A percentile compares a stretch with the other conserved stretches of the same genome.
These are phyloP conservation scores for Phytophthora hybrid DNA, from an alignment of 352 stramenopile genomes.

Conservation along the genomic window DNA sequence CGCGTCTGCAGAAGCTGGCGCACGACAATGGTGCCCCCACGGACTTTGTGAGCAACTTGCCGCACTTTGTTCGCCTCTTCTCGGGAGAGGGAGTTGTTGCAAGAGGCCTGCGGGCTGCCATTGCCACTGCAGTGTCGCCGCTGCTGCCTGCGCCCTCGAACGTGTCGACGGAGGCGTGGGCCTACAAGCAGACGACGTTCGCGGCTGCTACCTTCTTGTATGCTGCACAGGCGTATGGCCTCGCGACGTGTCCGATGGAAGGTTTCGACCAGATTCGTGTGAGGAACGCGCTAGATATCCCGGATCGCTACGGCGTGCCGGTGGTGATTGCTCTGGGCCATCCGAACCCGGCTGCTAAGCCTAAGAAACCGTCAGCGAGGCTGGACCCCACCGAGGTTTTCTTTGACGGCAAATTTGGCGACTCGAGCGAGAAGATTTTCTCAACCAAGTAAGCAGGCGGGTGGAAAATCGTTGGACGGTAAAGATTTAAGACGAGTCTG, in stretches of 20 bases:
- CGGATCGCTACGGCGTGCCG: slow-evolving; percentile 78
- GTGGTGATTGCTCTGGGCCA: slow-evolving; percentile 82
- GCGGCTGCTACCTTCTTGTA: slow-evolving; percentile 77
- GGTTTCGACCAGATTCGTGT: slow-evolving; percentile 78
- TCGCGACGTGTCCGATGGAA: slow-evolving; percentile 84
- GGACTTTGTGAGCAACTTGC: slow-evolving; percentile 65
- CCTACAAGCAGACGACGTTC: slow-evolving; percentile 85
- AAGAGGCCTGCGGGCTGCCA: slow-evolving; percentile 55
- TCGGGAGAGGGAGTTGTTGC: slow-evolving; percentile 74
- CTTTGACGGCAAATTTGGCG: slow-evolving; percentile 87
- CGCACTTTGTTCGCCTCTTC: slow-evolving; percentile 72
- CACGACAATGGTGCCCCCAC: slow-evolving; percentile 57
- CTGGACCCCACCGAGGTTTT: slow-evolving; percentile 79
- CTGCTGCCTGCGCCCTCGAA: slow-evolving; percentile 65
- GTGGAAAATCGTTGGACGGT: background rate
- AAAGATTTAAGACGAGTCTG: background rate
- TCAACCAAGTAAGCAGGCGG: slow-evolving; percentile 30
- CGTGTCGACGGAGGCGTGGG: slow-evolving; percentile 78
- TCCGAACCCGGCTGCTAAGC: slow-evolving; percentile 36
- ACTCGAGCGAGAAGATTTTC: slow-evolving; percentile 71
- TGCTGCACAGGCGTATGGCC: slow-evolving; percentile 69
- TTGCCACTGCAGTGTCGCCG: slow-evolving; percentile 74
- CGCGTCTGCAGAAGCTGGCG: slow-evolving; percentile 74
- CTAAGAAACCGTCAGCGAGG: slow-evolving; percentile 46
- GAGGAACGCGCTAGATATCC: slow-evolving; percentile 74